Evolutionary conservation across 768 basidiomycete species (phyloP).

Genomic region (Boletus pseudopeckii): DNA sequence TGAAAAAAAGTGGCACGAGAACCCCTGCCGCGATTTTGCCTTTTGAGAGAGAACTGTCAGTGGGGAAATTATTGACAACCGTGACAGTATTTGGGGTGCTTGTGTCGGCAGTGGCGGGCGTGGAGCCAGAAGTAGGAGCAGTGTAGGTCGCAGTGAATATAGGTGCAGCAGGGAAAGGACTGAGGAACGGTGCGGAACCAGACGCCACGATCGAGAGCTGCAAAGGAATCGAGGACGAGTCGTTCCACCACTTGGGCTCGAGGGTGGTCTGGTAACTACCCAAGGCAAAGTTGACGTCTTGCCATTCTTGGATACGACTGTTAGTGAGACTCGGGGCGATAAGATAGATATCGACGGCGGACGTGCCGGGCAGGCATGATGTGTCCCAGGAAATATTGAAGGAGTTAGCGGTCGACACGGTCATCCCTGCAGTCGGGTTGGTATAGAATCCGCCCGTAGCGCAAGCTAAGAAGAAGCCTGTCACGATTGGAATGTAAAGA

Average conservation of each 20-base stretch:
- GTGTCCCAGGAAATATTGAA: constrained; percentile 65
- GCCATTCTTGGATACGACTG: constrained; percentile 57
- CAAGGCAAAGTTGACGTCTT: constrained; percentile 42
- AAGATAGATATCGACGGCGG: constrained; percentile 65
- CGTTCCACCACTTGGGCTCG: constrained; percentile 70
- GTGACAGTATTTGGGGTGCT: constrained; percentile 35
- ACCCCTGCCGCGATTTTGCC: constrained; percentile 67
- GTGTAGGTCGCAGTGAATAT: constrained; percentile 64
- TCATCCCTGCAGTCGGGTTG: constrained; percentile 45
- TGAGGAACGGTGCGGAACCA: constrained; percentile 48
- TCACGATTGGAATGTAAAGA: background rate
- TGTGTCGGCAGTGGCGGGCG: constrained; percentile 42
- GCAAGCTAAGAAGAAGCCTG: constrained; percentile 39
- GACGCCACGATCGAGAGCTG: constrained; percentile 58
- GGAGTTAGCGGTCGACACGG: constrained; percentile 45
- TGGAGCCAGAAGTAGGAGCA: constrained; percentile 36
- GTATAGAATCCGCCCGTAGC: constrained; percentile 59
- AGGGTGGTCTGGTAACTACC: constrained; percentile 52
- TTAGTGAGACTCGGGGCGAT: constrained; percentile 44
- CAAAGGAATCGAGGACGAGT: constrained; percentile 44
- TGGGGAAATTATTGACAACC: constrained; percentile 37
- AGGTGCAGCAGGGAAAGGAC: constrained; percentile 60
- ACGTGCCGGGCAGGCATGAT: constrained; percentile 45
- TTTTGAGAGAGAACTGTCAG: constrained; percentile 36
- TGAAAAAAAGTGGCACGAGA: constrained; percentile 60